A percentile compares a stretch with the other conserved stretches of the same genome.
phyloP scores from a whole-genome alignment of 1,139 yeast species.

The Diutina scorzettiae region DNA sequence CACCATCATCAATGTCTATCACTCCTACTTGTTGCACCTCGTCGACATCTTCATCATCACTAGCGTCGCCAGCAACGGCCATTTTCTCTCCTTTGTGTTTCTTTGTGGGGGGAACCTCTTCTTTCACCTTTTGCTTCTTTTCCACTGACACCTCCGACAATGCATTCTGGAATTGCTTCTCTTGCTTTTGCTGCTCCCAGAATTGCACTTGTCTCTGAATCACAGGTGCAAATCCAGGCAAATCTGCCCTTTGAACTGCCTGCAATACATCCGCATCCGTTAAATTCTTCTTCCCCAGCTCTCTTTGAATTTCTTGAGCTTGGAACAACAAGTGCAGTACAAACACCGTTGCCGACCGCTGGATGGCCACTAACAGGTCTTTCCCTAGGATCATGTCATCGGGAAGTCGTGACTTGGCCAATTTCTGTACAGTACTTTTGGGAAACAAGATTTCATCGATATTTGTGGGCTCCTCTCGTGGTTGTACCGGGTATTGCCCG shows the following conservation, averaged over 20 bases:
- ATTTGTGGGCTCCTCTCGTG: slow-evolving; percentile 45
- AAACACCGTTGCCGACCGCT: slow-evolving; percentile 62
- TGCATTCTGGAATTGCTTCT: slow-evolving; percentile 26
- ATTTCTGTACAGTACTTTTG: slow-evolving; percentile 42
- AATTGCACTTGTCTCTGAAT: slow-evolving; percentile 37
- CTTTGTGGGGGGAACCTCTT: slow-evolving; percentile 9
- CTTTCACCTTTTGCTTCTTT: background rate
- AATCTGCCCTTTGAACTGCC: slow-evolving; percentile 47
- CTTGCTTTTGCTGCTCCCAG: slow-evolving; percentile 28
- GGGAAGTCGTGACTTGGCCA: slow-evolving; percentile 36
- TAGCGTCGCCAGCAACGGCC: slow-evolving; percentile 7
- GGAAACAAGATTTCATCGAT: slow-evolving; percentile 66
- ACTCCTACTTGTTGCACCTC: slow-evolving; percentile 7
- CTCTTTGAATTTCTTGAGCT: slow-evolving; percentile 45
- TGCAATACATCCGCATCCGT: slow-evolving; percentile 52
- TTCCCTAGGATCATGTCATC: slow-evolving; percentile 36
- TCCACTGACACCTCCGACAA: slow-evolving; percentile 8
- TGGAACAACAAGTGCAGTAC: slow-evolving; percentile 55
- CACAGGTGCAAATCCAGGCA: slow-evolving; percentile 41
- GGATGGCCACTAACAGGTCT: slow-evolving; percentile 56
- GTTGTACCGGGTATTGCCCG: slow-evolving; percentile 44
- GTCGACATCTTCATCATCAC: slow-evolving; percentile 9
- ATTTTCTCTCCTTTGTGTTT: slow-evolving; percentile 7
- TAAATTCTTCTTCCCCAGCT: slow-evolving; percentile 45
- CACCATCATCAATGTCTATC: slow-evolving; percentile 6